Base-by-base conservation (phyloP, 2,329 filamentous ascomycete species). In the Penicillium sp. region DNA sequence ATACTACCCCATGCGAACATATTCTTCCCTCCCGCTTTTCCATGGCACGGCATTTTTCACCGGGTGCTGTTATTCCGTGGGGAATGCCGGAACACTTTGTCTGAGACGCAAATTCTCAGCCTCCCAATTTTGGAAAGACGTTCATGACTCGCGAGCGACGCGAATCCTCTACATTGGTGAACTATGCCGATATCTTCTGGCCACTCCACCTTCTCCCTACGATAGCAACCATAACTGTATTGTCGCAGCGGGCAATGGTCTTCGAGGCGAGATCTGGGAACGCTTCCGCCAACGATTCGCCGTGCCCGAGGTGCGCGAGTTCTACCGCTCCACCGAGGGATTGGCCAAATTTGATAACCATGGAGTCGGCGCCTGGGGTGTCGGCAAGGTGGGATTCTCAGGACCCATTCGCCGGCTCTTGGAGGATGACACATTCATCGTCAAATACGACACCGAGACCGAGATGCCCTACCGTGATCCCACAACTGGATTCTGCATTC, bases 31-130 rank as follows among this genome's bases (percentile, higher is more conserved):
- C 8, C 77, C 77, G 0, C 65, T 79, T 14, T 79, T 78, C 63
- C 77, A 79, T 59, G 76, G 75, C 43, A 79, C 77, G 0, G 76
- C 72, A 5, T 71, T 76, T 51, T 77, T 78, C 48, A 73, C 70
- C 0, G 76, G 74, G 1, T 14, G 79, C 5, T 73, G 69, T 36
- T 73, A 74, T 49, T 66, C 66, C 1, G 54, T 77, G 4, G 74
- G 75, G 3, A 74, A 65, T 10, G 63, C 63, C 5, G 69, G 69
- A 4, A 77, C 76, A 0, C 60, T 79, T 30, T 77, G 75, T 46
- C 59, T 78, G 4, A 66, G 70, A 22, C 70, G 74, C 13, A 78
- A 75, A 48, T 78, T 78, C 61, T 77, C 75, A 13, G 68, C 74
- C 7, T 75, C 73, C 0, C 60, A 70, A 3, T 78, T 77, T 63